Base-by-base conservation (phyloP, 1,139 yeast species). In the Saccharomycopsis phalli region DNA sequence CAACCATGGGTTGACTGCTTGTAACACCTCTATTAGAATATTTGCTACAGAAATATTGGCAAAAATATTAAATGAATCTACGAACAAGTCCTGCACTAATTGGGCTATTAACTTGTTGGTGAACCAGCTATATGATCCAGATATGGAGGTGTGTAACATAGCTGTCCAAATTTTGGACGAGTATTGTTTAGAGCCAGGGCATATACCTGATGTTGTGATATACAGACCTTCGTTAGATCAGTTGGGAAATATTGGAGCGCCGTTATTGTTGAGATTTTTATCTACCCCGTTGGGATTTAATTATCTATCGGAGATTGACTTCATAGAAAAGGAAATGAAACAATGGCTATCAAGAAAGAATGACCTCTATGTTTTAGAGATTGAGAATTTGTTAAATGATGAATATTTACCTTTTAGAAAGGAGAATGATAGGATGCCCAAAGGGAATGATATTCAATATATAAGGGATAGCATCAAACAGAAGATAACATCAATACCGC, bases 41-140 rank as follows among this genome's bases (percentile, higher is more conserved):
- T 70, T 65, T 46, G 76, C 87, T 0, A 73, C 91, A 0, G 66
- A 66, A 26, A 60, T 68, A 22, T 53, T 84, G 17, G 65, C 80
- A 0, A 59, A 58, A 1, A 55, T 78, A 27, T 47, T 68, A 7
- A 52, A 52, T 4, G 58, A 61, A 18, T 23, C 37, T 5, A 37
- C 16, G 21, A 25, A 29, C 7, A 18, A 19, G 1, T 29, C 35
- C 10, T 39, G 47, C 27, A 18, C 38, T 4, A 34, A 36, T 11
- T 45, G 48, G 48, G 44, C 42, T 4, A 10, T 32, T 7, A 31
- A 69, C 22, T 53, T 78, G 29, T 58, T 88, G 38, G 76, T 81
- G 4, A 71, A 74, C 26, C 88, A 81, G 53, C 58, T 88, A 3
- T 86, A 82, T 54, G 94, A 84, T 53, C 65, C 72, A 0, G 73